phyloP scores from a whole-genome alignment of 495 filamentous ascomycete species.

The Xylaria palmicola region DNA sequence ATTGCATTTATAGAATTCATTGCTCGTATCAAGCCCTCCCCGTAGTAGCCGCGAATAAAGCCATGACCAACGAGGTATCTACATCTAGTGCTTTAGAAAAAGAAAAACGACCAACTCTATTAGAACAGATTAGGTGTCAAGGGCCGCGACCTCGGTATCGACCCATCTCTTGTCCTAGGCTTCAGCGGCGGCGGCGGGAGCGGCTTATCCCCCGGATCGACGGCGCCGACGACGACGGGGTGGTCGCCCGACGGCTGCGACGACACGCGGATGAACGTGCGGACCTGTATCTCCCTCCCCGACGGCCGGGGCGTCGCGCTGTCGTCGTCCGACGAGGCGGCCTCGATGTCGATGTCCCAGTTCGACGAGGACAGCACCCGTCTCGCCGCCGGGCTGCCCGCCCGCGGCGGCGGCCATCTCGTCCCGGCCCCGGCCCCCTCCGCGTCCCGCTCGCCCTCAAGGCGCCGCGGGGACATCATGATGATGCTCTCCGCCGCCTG shows the following conservation, averaged over 20 bases:
- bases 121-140: constrained; percentile 1
- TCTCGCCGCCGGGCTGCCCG: not conserved
- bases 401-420: not conserved
- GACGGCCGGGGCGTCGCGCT: not conserved
- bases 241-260: not conserved
- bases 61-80: too few relatives aligned
- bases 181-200: constrained; percentile 4
- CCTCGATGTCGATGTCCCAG: constrained; percentile 7
- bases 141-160: constrained; percentile 8
- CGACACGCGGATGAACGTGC: constrained; percentile 1
- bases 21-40: not conserved
- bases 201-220: constrained; percentile 3
- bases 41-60: too few relatives aligned
- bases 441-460: not conserved
- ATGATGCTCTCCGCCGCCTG: constrained; percentile 4
- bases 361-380: constrained; percentile 2
- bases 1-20: not conserved
- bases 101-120: not conserved
- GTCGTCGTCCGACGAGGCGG: not conserved
- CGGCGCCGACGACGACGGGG: not conserved
- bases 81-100: too few relatives aligned
- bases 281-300: constrained; percentile 6
- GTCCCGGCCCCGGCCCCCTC: not conserved
- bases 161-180: not conserved
- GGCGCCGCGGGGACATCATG: constrained; percentile 11